These are phyloP conservation scores for Phanerochaete sordida DNA, from an alignment of 768 basidiomycete species.

Conservation along the genomic window DNA sequence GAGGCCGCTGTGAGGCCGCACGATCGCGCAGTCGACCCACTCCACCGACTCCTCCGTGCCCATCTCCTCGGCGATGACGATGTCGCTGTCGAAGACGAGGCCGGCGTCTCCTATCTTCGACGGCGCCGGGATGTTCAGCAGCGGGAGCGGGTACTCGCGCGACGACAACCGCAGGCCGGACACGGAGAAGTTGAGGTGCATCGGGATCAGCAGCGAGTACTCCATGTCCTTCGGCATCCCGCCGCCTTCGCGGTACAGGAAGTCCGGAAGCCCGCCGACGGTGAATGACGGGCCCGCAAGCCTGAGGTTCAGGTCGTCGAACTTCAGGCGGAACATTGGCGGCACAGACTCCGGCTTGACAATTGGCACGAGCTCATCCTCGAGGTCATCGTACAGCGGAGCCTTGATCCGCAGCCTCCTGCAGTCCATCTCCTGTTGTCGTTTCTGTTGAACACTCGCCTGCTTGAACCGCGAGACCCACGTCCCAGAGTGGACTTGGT, in stretches of 20 bases:
- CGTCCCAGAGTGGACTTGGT: slow-evolving; percentile 65
- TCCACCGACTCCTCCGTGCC: slow-evolving; percentile 62
- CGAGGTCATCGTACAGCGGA: slow-evolving; percentile 16
- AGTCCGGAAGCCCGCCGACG: slow-evolving; percentile 49
- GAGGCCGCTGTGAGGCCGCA: slow-evolving; percentile 51
- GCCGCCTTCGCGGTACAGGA: slow-evolving; percentile 61
- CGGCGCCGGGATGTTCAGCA: slow-evolving; percentile 66
- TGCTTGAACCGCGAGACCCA: slow-evolving; percentile 50
- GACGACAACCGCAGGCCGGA: slow-evolving; percentile 58
- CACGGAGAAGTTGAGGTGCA: slow-evolving; percentile 72
- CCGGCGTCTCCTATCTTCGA: slow-evolving; percentile 36
- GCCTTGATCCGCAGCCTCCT: slow-evolving; percentile 4
- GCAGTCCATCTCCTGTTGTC: slow-evolving; percentile 12
- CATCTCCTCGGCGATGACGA: slow-evolving; percentile 88
- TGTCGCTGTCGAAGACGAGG: slow-evolving; percentile 67
- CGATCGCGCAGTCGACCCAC: slow-evolving; percentile 67
- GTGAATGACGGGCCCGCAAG: slow-evolving; percentile 61
- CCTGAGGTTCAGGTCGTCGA: slow-evolving; percentile 56
- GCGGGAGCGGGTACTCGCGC: slow-evolving; percentile 86
- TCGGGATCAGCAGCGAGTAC: slow-evolving; percentile 79
- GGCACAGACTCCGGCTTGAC: slow-evolving; percentile 36
- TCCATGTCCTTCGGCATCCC: slow-evolving; percentile 66
- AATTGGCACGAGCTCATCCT: slow-evolving; percentile 44
- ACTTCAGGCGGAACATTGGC: slow-evolving; percentile 67
- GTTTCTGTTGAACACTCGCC: slow-evolving; percentile 39